These are phyloP conservation scores for Dryas integrifolia DNA, from an alignment of 331 rosid species.

Conservation along the genomic window DNA sequence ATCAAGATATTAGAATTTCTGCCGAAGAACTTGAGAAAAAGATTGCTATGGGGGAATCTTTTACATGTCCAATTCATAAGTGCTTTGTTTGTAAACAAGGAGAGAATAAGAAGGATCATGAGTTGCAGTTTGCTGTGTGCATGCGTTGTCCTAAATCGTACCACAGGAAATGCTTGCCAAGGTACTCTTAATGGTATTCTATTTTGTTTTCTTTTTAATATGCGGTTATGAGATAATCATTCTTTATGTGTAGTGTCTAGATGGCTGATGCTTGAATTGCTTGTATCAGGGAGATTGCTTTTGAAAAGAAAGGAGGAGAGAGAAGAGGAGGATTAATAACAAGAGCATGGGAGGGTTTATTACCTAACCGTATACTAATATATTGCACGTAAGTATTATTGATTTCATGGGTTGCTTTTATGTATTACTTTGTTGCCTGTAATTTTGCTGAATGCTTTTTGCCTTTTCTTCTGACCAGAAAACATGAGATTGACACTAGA, in stretches of 20 bases:
- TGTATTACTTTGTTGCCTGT: slow-evolving; percentile 26
- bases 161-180: slow-evolving; percentile 88
- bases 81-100: slow-evolving; percentile 69
- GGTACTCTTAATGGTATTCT: slow-evolving; percentile 34
- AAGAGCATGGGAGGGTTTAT: slow-evolving; percentile 81
- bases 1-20: slow-evolving; percentile 33
- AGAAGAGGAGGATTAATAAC: slow-evolving; percentile 27
- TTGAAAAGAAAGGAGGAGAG: slow-evolving; percentile 23
- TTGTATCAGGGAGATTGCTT: slow-evolving; percentile 51
- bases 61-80: slow-evolving; percentile 75
- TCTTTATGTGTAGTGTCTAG: slow-evolving; percentile 17
- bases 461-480: slow-evolving; percentile 41
- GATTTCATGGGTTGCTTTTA: slow-evolving; percentile 12
- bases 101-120: slow-evolving; percentile 51
- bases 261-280: slow-evolving; percentile 36
- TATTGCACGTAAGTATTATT: slow-evolving; percentile 77
- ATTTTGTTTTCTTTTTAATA: slow-evolving; percentile 1
- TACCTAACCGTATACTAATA: slow-evolving; percentile 75
- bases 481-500: slow-evolving; percentile 72
- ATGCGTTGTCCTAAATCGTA: slow-evolving; percentile 82
- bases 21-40: slow-evolving; percentile 53
- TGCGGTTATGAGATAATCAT: background rate
- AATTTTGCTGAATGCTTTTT: slow-evolving; percentile 25
- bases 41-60: slow-evolving; percentile 51
- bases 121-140: slow-evolving; percentile 80